Conservation (phyloP, 1,139 yeast genomes). For the Pichia sp. region DNA sequence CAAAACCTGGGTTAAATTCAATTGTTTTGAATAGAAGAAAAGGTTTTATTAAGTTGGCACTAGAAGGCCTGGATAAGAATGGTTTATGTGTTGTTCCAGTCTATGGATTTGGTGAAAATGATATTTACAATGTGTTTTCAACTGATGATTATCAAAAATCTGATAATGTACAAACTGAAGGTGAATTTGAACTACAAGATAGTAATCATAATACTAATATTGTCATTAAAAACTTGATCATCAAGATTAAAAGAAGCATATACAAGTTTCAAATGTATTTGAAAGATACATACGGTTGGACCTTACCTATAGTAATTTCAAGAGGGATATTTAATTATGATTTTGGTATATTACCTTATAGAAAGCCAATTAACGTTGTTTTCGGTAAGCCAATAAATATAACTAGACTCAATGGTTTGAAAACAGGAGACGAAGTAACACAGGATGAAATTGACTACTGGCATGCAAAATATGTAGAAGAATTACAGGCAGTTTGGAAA, state of each 20-base stretch:
- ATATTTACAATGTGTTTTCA: slow-evolving; percentile 28
- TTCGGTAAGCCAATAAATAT: slow-evolving; percentile 68
- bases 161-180: slow-evolving; percentile 5
- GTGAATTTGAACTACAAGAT: slow-evolving; percentile 9
- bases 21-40: slow-evolving; percentile 72
- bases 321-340: slow-evolving; percentile 90
- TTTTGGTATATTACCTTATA: slow-evolving; percentile 82
- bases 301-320: slow-evolving; percentile 87
- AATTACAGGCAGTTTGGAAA: slow-evolving; percentile 58
- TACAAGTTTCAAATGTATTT: slow-evolving; percentile 57
- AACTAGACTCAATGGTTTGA: slow-evolving; percentile 20
- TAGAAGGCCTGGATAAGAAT: slow-evolving; percentile 47
- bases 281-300: slow-evolving; percentile 68
- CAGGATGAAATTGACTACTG: slow-evolving; percentile 56
- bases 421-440: slow-evolving; percentile 38
- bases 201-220: slow-evolving; percentile 3
- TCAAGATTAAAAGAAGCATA: neutral
- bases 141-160: slow-evolving; percentile 14
- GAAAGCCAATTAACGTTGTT: slow-evolving; percentile 74
- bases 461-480: slow-evolving; percentile 67
- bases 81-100: slow-evolving; percentile 79
- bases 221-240: neutral
- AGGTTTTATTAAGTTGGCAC: slow-evolving; percentile 84
- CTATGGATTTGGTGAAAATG: slow-evolving; percentile 84
- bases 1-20: slow-evolving; percentile 54